Percentiles rank a stretch among this genome's conserved stretches.
These are phyloP conservation scores for Chalaropsis ovoidea DNA, from an alignment of 2,329 filamentous ascomycete species.

Conservation along the genomic window DNA sequence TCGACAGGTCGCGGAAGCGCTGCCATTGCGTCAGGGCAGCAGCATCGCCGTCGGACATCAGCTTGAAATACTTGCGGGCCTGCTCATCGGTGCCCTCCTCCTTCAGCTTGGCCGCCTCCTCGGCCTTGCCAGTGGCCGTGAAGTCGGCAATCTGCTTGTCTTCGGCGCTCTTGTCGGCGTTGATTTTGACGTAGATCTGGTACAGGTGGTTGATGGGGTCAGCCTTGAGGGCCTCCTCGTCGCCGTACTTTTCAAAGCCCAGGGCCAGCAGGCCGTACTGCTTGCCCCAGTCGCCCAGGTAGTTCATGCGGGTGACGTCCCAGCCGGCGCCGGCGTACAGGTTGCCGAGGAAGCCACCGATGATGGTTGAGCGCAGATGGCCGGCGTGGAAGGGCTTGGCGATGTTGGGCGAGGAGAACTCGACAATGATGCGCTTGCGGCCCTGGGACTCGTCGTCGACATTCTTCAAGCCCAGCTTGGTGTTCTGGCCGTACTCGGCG, in stretches of 20 bases:
- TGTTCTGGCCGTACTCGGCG: conserved; percentile 52
- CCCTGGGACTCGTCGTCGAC: conserved; percentile 49
- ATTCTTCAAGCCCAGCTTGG: conserved; percentile 50
- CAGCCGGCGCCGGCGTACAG: conserved; percentile 61
- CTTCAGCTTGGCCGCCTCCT: conserved; percentile 34
- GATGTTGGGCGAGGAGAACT: conserved; percentile 80
- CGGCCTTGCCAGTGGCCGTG: conserved; percentile 39
- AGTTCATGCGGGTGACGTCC: conserved; percentile 66
- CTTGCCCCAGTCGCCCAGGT: conserved; percentile 73
- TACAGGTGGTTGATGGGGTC: conserved; percentile 77
- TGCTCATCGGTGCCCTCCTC: conserved; percentile 58
- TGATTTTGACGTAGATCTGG: conserved; percentile 73
- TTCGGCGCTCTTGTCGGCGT: conserved; percentile 54
- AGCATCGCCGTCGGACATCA: conserved; percentile 58
- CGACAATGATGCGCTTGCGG: conserved; percentile 60
- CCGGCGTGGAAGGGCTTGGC: conserved; percentile 76
- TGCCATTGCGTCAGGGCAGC: conserved; percentile 53
- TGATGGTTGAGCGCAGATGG: conserved; percentile 68
- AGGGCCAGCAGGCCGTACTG: conserved; percentile 64
- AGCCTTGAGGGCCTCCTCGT: conserved; percentile 56
- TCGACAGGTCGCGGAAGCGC: conserved; percentile 56
- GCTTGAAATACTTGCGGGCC: conserved; percentile 61
- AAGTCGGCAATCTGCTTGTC: conserved; percentile 53
- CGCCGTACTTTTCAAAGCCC: conserved; percentile 64
- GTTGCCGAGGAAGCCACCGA: conserved; percentile 66